These are phyloP conservation scores for Martiniozyma asiatica DNA, from an alignment of 1,139 yeast species.

Conservation along the genomic window DNA sequence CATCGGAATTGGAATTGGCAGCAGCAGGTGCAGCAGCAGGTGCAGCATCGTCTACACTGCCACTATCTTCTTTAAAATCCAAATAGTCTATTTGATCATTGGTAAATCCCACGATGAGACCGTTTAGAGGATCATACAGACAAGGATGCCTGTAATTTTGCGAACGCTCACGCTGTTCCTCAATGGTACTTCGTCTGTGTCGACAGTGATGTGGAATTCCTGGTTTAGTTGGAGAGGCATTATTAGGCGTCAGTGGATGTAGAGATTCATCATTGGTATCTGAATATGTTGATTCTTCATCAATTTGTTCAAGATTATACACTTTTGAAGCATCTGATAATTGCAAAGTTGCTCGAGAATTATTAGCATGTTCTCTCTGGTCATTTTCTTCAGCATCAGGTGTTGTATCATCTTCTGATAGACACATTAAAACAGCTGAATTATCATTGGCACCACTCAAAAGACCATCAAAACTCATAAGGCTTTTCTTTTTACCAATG, in stretches of 20 bases:
- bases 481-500: constrained; percentile 6
- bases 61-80: too few species aligned
- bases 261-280: background rate
- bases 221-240: too few species aligned
- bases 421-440: constrained; percentile 9
- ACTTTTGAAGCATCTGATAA: constrained; percentile 1
- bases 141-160: constrained; percentile 41
- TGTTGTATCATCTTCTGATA: constrained; percentile 2
- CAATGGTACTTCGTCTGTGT: constrained; percentile 30
- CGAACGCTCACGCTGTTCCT: constrained; percentile 43
- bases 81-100: constrained; percentile 36
- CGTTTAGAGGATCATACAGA: constrained; percentile 35
- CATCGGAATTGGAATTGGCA: background rate
- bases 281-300: constrained; percentile 1
- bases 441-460: constrained; percentile 11
- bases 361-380: background rate
- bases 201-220: constrained; percentile 10
- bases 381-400: background rate
- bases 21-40: too few species aligned
- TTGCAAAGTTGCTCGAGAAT: background rate
- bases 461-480: constrained; percentile 8
- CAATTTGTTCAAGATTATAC: constrained; percentile 1
- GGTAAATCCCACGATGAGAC: constrained; percentile 48
- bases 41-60: background rate
- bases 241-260: too few species aligned